Evolutionary conservation across 163 green algal species (phyloP).

Genomic region (Scenedesmus sp.): DNA sequence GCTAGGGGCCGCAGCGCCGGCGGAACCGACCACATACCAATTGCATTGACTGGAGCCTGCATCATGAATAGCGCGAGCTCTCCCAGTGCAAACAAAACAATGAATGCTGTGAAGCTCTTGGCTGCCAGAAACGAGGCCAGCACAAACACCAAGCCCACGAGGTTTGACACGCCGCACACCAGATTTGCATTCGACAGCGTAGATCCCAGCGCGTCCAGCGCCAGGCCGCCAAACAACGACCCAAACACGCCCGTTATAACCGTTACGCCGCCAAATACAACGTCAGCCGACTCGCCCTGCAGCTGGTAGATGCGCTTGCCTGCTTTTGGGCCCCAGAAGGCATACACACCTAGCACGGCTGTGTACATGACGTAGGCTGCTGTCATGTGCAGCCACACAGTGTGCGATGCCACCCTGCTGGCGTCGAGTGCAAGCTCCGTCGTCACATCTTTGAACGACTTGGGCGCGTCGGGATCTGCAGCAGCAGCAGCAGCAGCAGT

Average conservation of each 20-base stretch:
- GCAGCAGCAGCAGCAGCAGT: neutral
- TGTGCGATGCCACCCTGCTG: constrained; percentile 56
- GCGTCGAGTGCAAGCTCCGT: constrained; percentile 62
- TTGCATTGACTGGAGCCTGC: constrained; percentile 82
- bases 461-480: constrained; percentile 35
- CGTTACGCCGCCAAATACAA: constrained; percentile 92
- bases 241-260: constrained; percentile 87
- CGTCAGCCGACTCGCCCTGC: constrained; percentile 73
- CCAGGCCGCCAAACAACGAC: constrained; percentile 79
- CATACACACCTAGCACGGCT: constrained; percentile 89
- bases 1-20: constrained; percentile 82
- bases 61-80: constrained; percentile 89
- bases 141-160: constrained; percentile 66
- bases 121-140: constrained; percentile 71
- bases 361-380: constrained; percentile 75
- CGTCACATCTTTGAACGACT: constrained; percentile 17
- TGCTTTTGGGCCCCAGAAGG: constrained; percentile 89
- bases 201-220: constrained; percentile 81
- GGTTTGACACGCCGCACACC: constrained; percentile 69
- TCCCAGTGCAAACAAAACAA: constrained; percentile 78
- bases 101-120: constrained; percentile 74
- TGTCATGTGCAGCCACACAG: constrained; percentile 62
- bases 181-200: constrained; percentile 77
- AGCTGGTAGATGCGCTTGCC: constrained; percentile 83
- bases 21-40: constrained; percentile 90